Conservation (phyloP, 2,329 filamentous ascomycete genomes). For the Aspergillus puulaauensis region DNA sequence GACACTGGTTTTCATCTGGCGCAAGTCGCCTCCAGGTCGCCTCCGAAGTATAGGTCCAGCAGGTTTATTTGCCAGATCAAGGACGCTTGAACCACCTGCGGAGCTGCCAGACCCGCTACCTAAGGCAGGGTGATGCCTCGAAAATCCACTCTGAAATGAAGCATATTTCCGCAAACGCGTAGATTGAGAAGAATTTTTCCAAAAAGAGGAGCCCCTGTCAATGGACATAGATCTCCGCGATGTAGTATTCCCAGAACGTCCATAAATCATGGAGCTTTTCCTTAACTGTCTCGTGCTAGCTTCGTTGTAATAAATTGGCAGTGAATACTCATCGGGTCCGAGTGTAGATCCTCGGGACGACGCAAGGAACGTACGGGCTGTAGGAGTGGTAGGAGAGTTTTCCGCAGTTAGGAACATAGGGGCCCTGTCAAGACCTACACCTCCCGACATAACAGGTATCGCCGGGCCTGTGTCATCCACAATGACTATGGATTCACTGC, state of each 20-base stretch:
- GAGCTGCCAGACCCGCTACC: conserved; percentile 25
- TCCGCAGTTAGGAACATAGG: conserved; percentile 18
- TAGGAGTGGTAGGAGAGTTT: conserved; percentile 12
- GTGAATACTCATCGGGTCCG: conserved; percentile 26
- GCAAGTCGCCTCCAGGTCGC: conserved; percentile 72
- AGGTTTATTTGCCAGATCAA: conserved; percentile 17
- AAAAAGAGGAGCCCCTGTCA: conserved; percentile 23
- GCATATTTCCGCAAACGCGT: conserved; percentile 45
- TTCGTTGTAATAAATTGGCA: conserved; percentile 31
- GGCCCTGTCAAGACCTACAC: conserved; percentile 15
- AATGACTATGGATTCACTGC: conserved; percentile 90
- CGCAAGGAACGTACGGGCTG: conserved; percentile 16
- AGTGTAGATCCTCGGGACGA: conserved; percentile 23
- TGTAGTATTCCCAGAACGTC: conserved; percentile 17
- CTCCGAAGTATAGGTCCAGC: conserved; percentile 62
- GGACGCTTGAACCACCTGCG: conserved; percentile 11
- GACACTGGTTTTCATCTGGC: conserved; percentile 65
- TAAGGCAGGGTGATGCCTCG: conserved; percentile 28
- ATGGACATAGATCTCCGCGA: conserved; percentile 29
- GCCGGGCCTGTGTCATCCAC: conserved; percentile 63
- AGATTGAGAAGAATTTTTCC: conserved; percentile 31
- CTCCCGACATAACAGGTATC: conserved; percentile 42
- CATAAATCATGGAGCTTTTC: conserved; percentile 16
- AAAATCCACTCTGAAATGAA: conserved; percentile 45
- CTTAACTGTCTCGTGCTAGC: conserved; percentile 11